These are phyloP conservation scores for Boletus pseudo-olivaceus DNA, from an alignment of 768 basidiomycete genomes.

Conservation along the genomic window DNA sequence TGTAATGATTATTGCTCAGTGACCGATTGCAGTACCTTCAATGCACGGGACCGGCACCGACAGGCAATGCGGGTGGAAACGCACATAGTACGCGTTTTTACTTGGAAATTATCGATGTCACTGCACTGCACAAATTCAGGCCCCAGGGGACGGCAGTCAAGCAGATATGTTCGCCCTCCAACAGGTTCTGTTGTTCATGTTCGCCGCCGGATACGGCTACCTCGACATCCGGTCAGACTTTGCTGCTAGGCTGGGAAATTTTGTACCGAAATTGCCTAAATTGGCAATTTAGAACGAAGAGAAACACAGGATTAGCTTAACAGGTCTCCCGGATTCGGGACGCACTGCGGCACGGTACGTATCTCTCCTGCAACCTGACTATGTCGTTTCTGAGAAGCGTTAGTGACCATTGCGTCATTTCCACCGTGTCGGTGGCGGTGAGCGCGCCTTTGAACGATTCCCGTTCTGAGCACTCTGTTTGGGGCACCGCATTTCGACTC, in stretches of 20 bases:
- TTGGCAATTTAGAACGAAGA: neutral
- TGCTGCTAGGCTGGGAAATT: neutral
- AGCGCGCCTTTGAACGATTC: constrained; percentile 18
- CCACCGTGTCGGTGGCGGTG: constrained; percentile 30
- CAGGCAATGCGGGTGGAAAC: constrained; percentile 19
- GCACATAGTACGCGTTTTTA: constrained; percentile 15
- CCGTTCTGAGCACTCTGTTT: constrained; percentile 31
- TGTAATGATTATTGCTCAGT: constrained; percentile 5
- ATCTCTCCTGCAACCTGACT: constrained; percentile 5
- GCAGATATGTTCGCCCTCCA: constrained; percentile 3
- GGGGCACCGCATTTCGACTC: constrained; percentile 26
- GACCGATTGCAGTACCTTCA: constrained; percentile 9
- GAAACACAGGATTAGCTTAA: constrained; percentile 25
- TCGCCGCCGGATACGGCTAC: constrained; percentile 22
- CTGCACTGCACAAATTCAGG: constrained; percentile 18
- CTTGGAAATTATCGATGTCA: constrained; percentile 15
- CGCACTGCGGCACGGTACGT: neutral
- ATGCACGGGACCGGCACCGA: neutral
- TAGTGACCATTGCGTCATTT: constrained; percentile 25
- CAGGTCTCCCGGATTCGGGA: constrained; percentile 20
- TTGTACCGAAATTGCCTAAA: neutral
- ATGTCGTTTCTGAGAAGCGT: constrained; percentile 8
- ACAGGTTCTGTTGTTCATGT: neutral
- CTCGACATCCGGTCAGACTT: constrained; percentile 9
- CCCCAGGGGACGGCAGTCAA: constrained; percentile 5